Evolutionary conservation across 441 rosid genomes (phyloP).

Genomic region (Populus hybrid): DNA sequence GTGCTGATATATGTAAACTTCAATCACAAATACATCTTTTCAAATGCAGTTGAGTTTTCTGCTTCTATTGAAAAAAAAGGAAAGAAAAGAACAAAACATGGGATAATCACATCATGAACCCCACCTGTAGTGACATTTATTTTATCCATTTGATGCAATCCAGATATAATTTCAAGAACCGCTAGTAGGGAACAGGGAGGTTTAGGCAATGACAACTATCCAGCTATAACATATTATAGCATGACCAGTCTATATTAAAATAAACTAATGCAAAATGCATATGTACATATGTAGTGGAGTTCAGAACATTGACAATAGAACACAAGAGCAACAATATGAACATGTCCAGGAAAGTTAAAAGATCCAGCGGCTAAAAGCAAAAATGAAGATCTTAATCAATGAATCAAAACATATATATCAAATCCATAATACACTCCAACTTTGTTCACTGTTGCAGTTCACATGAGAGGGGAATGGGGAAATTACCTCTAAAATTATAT

Average conservation of each 20-base stretch:
- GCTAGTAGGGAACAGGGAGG: neutral
- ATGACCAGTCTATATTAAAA: neutral
- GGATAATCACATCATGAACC: neutral
- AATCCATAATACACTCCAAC: neutral
- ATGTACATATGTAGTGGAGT: neutral
- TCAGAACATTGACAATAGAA: neutral
- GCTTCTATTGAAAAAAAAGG: neutral
- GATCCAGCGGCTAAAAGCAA: neutral
- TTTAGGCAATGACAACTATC: neutral
- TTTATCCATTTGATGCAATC: neutral
- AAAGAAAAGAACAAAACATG: no score
- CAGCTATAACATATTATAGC: neutral
- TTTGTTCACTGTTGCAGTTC: neutral
- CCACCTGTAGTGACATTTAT: neutral
- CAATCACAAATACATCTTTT: neutral
- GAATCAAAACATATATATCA: neutral
- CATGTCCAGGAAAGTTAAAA: neutral
- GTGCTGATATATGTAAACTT: neutral
- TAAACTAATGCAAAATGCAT: neutral
- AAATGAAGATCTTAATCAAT: neutral
- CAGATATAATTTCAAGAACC: neutral
- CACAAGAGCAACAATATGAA: neutral
- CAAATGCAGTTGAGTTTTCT: neutral
- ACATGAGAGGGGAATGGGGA: neutral
- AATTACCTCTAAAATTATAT: slow-evolving; percentile 83